A percentile compares a stretch with the other conserved stretches of the same genome.
These are phyloP conservation scores for Metschnikowia aberdeeniae DNA, from an alignment of 805 yeast genomes.

Conservation along the genomic window DNA sequence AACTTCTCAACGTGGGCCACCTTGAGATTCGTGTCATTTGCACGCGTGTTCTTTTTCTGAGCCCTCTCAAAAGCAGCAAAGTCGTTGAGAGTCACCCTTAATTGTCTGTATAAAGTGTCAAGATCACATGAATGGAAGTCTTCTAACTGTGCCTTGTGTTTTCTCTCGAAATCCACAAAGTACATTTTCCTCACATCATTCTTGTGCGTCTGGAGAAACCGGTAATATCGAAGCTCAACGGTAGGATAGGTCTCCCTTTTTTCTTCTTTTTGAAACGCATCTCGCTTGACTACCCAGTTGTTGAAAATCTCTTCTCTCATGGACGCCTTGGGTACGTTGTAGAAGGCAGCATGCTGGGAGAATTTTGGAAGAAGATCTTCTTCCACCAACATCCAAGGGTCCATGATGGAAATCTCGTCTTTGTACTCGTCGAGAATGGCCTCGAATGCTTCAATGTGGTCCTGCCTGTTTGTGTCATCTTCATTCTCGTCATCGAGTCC, in stretches of 20 bases:
- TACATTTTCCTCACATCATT: conserved; percentile 23
- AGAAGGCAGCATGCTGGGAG: conserved; percentile 26
- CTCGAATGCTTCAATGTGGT: conserved; percentile 16
- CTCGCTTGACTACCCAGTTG: conserved; percentile 10
- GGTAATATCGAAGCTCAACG: conserved; percentile 19
- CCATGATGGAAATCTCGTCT: conserved; percentile 27
- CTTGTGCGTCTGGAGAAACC: conserved; percentile 28
- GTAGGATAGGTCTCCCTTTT: conserved; percentile 18
- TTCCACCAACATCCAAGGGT: conserved; percentile 37
- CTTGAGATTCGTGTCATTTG: conserved; percentile 26
- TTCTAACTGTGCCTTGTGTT: conserved; percentile 13
- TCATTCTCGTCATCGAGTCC: conserved; percentile 11
- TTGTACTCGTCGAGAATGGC: conserved; percentile 23
- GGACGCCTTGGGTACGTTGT: conserved; percentile 17
- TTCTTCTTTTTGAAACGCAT: not conserved
- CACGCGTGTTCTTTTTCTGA: conserved; percentile 10
- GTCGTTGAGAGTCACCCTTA: conserved; percentile 26
- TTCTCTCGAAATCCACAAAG: conserved; percentile 26
- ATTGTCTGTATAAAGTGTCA: conserved; percentile 25
- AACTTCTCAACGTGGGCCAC: conserved; percentile 24
- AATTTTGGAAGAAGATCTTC: conserved; percentile 31
- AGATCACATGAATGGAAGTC: conserved; percentile 5
- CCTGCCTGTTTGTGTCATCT: not conserved
- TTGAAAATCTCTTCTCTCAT: conserved; percentile 15
- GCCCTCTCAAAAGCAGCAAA: conserved; percentile 27